phyloP scores from a whole-genome alignment of 2,329 filamentous ascomycete species.

The Onygenales sp. region DNA sequence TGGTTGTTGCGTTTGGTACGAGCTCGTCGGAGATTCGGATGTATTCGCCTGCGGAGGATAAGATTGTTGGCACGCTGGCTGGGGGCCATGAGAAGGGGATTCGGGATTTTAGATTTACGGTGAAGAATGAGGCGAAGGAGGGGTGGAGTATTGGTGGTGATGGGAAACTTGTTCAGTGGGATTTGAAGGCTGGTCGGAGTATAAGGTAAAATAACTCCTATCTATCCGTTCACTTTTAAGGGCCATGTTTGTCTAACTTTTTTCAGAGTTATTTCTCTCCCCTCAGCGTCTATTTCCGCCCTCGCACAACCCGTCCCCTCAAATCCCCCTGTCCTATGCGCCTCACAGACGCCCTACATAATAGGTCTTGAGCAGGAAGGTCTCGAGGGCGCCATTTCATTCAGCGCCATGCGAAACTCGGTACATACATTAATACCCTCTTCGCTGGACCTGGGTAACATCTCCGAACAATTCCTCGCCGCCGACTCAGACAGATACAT shows the following conservation, averaged over 20 bases:
- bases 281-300: slow-evolving; percentile 30
- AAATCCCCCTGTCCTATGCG: slow-evolving; percentile 38
- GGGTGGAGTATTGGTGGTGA: slow-evolving; percentile 47
- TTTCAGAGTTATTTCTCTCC: slow-evolving; percentile 34
- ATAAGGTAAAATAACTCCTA: slow-evolving; percentile 28
- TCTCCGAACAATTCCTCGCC: slow-evolving; percentile 35
- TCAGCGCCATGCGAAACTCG: slow-evolving; percentile 41
- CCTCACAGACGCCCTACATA: slow-evolving; percentile 40
- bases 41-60: slow-evolving; percentile 40
- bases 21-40: slow-evolving; percentile 40
- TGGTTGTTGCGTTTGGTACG: slow-evolving; percentile 42
- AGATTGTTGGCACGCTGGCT: slow-evolving; percentile 34
- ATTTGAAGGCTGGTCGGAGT: slow-evolving; percentile 34
- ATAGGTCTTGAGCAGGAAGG: slow-evolving; percentile 33
- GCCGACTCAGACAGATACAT: slow-evolving; percentile 42
- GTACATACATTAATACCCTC: slow-evolving; percentile 40
- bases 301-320: slow-evolving; percentile 33
- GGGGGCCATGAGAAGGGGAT: slow-evolving; percentile 40
- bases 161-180: slow-evolving; percentile 44
- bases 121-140: slow-evolving; percentile 27
- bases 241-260: slow-evolving; percentile 8
- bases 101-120: slow-evolving; percentile 42
- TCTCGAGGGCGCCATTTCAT: slow-evolving; percentile 27
- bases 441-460: slow-evolving; percentile 21
- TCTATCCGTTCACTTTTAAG: slow-evolving; percentile 2